Evolutionary conservation across 176 grass and related monocot species (phyloP), one percentile per base, ranked within the genome.

Genomic region (Eleusine coracana): DNA sequence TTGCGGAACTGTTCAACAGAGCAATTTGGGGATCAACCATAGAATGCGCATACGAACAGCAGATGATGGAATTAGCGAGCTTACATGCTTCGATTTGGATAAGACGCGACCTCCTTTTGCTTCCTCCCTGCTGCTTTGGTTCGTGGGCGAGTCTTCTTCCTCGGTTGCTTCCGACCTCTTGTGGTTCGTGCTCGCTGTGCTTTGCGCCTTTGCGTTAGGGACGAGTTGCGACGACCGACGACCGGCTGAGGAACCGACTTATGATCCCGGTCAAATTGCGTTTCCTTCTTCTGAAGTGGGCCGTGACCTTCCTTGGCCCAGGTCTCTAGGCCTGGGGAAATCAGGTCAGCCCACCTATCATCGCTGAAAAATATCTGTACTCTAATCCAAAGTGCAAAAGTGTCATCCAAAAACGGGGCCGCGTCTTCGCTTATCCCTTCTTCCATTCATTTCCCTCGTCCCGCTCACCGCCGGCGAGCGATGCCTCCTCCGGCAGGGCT

Each of bases 11-110:
- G 3, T 48, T 48, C 14, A 14, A 16, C 5, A 49, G 0, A n/a
- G 4, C 12, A 8, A 49, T 37, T 3, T 11, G n/a, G 7, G 20
- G 60, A 39, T 44, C 36, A 62, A 75, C 9, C 17, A 50, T 36
- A 9, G 39, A 69, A 29, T 40, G 39, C 17, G 58, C 67, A 27
- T 27, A 29, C 7, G 83, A 81, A 28, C 71, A 64, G 64, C 6
- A 7, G 41, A 45, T 15, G 66, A 81, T 81, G 6, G 52, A 27
- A 67, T 77, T 65, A 6, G 71, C 64, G 62, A 4, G 49, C 88
- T 86, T 90, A 90, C 88, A 90, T 90, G 79, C 29, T 90, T 72
- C 27, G 41, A 82, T 76, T 71, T n/a, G 51, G 81, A 50, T 78
- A 27, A 17, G 60, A 39, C 17, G 38, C 50, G 5, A 0, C 50